These are phyloP conservation scores for Termitomyces sp. DNA, from an alignment of 768 basidiomycete genomes.

Conservation along the genomic window DNA sequence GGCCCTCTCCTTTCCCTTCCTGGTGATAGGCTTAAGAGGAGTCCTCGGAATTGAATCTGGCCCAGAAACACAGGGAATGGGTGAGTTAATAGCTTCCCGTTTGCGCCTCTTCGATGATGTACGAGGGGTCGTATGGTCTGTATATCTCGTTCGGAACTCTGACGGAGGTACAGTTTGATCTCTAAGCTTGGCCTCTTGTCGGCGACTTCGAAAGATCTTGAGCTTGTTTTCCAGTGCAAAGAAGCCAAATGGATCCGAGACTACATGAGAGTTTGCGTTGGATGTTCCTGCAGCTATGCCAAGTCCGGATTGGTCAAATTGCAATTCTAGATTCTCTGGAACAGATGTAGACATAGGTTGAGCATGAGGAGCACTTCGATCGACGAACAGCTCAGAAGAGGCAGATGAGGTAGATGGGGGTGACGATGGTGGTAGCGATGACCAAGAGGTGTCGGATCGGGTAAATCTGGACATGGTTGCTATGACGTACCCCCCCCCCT, in stretches of 20 bases:
- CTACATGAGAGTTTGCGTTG: slow-evolving; percentile 14
- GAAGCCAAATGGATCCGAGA: slow-evolving; percentile 54
- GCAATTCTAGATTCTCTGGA: neutral
- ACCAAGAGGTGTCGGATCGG: no score
- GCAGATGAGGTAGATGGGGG: slow-evolving; percentile 13
- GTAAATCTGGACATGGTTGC: no score
- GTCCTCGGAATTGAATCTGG: slow-evolving; percentile 25
- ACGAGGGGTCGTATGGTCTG: slow-evolving; percentile 19
- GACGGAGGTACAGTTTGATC: neutral
- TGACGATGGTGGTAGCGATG: no score
- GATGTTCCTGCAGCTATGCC: neutral
- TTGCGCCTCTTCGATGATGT: slow-evolving; percentile 28
- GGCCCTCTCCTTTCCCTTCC: slow-evolving; percentile 11
- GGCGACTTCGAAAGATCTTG: slow-evolving; percentile 22
- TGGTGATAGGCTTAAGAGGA: slow-evolving; percentile 22
- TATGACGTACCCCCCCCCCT: no score
- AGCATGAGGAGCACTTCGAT: neutral
- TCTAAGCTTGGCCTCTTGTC: slow-evolving; percentile 8
- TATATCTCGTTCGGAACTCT: neutral
- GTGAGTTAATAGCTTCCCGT: slow-evolving; percentile 20
- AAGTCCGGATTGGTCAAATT: slow-evolving; percentile 1
- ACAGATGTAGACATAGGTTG: neutral
- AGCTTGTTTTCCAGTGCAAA: slow-evolving; percentile 47
- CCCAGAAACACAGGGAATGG: slow-evolving; percentile 20
- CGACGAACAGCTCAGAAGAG: slow-evolving; percentile 4